A percentile compares a stretch with the other conserved stretches of the same genome.
Evolutionary conservation across 108 stramenopile genomes (phyloP).

Genomic region (Cyclotella choctawhatcheeana): DNA sequence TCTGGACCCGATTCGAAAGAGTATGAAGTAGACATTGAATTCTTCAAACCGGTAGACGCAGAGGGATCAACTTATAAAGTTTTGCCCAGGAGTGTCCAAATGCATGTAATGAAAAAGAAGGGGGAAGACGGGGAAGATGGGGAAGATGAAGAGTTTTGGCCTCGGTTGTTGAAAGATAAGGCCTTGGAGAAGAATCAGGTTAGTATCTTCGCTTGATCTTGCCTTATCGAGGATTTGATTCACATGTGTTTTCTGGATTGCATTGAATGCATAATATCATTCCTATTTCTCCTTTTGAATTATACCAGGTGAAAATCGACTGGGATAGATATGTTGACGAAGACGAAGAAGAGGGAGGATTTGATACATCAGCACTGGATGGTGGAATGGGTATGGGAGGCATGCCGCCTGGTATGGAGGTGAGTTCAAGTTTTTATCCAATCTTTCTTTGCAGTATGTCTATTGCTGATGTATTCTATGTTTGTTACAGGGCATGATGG

Average conservation of each 20-base stretch:
- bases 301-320: slow-evolving; percentile 83
- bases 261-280: background rate
- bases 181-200: slow-evolving; percentile 90
- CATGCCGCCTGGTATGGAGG: too few relatives aligned
- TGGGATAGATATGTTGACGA: slow-evolving; percentile 98
- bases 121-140: slow-evolving; percentile 56
- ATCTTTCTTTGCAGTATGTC: too few relatives aligned
- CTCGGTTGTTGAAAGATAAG: slow-evolving; percentile 91
- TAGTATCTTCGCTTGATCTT: background rate
- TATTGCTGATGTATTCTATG: too few relatives aligned
- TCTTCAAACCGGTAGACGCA: slow-evolving; percentile 87
- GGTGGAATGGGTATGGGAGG: slow-evolving; percentile 81
- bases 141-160: slow-evolving; percentile 85
- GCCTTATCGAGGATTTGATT: too few relatives aligned
- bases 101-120: slow-evolving; percentile 88
- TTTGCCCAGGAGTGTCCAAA: slow-evolving; percentile 88
- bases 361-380: slow-evolving; percentile 68
- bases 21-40: slow-evolving; percentile 88
- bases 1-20: slow-evolving; percentile 76
- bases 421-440: too few relatives aligned
- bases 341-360: slow-evolving; percentile 87
- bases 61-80: slow-evolving; percentile 93
- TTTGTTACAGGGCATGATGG: too few relatives aligned
- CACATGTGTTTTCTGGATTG: background rate
- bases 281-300: too few relatives aligned